phyloP scores from a whole-genome alignment of 1,284 basidiomycete genomes.

The Boletus nobilissimus region DNA sequence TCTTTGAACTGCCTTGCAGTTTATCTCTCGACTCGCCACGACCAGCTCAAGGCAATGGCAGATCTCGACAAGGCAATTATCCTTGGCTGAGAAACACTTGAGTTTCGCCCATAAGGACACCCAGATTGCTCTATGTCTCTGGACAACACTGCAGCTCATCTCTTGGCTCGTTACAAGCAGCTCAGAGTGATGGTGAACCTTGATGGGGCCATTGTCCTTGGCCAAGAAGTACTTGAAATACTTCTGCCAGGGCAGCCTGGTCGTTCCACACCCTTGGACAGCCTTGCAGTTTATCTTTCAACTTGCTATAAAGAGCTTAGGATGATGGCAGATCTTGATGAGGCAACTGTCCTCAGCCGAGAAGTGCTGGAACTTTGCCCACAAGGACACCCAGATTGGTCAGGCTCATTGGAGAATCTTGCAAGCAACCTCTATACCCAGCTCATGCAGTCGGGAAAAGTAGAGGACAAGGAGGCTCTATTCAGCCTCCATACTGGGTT shows the following conservation, averaged over 20 bases:
- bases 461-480: background rate
- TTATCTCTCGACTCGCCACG: background rate
- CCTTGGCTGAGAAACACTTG: no score
- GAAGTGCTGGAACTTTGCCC: background rate
- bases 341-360: background rate
- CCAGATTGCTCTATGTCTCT: no score
- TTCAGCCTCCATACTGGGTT: slow-evolving; percentile 1
- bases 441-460: background rate
- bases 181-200: background rate
- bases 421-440: background rate
- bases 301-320: background rate
- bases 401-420: background rate
- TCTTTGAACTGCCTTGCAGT: background rate
- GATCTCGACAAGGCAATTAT: no score
- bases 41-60: no score
- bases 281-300: no score
- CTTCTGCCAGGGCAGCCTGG: background rate
- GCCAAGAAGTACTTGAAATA: background rate
- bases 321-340: background rate
- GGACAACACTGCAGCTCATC: no score
- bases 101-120: no score
- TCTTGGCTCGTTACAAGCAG: background rate
- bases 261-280: background rate
- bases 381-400: background rate
- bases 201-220: background rate